Base-by-base conservation (phyloP, 352 stramenopile species). In the Pythium pyrilobum region DNA sequence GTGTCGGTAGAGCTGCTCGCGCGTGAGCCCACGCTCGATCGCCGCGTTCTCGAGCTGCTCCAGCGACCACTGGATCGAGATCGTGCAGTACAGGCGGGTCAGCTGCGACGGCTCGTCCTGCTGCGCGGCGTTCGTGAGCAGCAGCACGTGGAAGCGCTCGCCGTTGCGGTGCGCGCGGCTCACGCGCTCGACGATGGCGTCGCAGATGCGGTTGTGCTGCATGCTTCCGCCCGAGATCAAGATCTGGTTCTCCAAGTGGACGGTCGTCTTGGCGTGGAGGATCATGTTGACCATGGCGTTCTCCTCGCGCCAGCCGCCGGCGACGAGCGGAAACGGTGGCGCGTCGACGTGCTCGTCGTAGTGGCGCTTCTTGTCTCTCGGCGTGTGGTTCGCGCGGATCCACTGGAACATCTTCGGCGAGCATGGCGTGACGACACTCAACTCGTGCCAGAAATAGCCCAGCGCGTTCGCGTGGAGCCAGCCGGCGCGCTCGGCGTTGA, bases 271-370 rank as follows among this genome's bases (percentile, higher is more conserved):
- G 11, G 80, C 80, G 44, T 73, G 64, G 48, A 89, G 59, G 41
- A 91, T 91, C 72, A 91, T 81, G 49, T 88, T 87, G 15, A 91
- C 68, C 77, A 91, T 91, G 15, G 66, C 76, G 45, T 91, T 89
- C 50, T 91, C 80, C 62, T 91, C 80, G 52, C 66, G 66, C 80
- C 77, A 89, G 12, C 80, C 80, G 12, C 75, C 80, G 5, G 80
- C 81, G 6, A 91, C 77, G 5, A 91, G 59, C 10, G 80, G 80
- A 46, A 91, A 91, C 13, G 77, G 80, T 12, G 76, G 69, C 20
- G 69, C 57, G 33, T 80, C 69, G 33, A 85, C 53, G 53, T 77
- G 77, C 24, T 78, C 60, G 31, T 85, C 72, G 47, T 81, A 87
- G 51, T 82, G 68, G 7, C 63, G 69, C 39, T 77, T 75, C 40